Percentiles rank a stretch among this genome's conserved stretches.
phyloP scores from a whole-genome alignment of 2,329 filamentous ascomycete species.

The Aspergillus bombycis region DNA sequence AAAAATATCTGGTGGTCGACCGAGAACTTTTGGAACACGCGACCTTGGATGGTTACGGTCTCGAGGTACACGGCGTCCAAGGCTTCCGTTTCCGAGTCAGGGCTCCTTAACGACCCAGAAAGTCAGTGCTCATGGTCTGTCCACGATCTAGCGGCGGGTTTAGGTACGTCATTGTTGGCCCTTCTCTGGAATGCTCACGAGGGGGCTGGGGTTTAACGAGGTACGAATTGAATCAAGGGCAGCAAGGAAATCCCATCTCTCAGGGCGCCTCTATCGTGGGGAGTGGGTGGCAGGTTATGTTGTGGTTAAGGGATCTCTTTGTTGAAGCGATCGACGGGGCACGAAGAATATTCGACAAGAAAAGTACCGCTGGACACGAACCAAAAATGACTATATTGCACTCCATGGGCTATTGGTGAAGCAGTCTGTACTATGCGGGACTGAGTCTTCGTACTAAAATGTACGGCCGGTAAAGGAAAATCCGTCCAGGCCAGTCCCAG shows the following conservation, averaged over 20 bases:
- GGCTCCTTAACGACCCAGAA: conserved; percentile 37
- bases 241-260: conserved; percentile 7
- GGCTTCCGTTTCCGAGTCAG: conserved; percentile 50
- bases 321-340: conserved; percentile 31
- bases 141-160: conserved; percentile 13
- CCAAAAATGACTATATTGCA: conserved; percentile 27
- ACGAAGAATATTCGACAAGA: conserved; percentile 19
- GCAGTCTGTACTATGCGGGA: conserved; percentile 27
- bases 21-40: conserved; percentile 69
- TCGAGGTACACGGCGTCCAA: conserved; percentile 64
- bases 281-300: conserved; percentile 21
- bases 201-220: neutral
- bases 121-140: conserved; percentile 28
- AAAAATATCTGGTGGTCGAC: conserved; percentile 68
- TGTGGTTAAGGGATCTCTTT: conserved; percentile 23
- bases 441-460: conserved; percentile 33
- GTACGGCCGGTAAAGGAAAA: conserved; percentile 28
- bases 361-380: conserved; percentile 26
- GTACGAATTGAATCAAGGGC: conserved; percentile 4
- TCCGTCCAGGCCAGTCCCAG: conserved; percentile 24
- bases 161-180: conserved; percentile 36
- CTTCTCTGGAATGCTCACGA: neutral
- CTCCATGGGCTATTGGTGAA: conserved; percentile 27
- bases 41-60: conserved; percentile 62
- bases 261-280: conserved; percentile 8